phyloP scores from a whole-genome alignment of 768 basidiomycete species.

The Boletus rufocinnamomeus region DNA sequence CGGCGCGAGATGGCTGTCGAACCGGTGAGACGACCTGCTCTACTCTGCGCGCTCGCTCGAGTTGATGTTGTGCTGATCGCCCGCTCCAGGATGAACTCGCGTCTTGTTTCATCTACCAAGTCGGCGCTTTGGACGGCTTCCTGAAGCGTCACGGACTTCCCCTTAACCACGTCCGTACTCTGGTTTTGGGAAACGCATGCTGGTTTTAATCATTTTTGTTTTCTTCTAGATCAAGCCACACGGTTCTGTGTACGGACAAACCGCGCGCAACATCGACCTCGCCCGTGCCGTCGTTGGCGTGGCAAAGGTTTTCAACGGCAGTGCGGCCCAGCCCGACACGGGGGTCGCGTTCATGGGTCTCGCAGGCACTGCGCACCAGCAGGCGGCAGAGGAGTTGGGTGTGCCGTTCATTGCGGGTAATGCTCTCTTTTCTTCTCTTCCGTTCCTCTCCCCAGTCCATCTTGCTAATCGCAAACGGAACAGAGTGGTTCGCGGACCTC shows the following conservation, averaged over 20 bases:
- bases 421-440: neutral
- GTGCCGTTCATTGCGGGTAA: constrained; percentile 64
- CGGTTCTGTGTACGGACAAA: constrained; percentile 63
- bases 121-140: constrained; percentile 65
- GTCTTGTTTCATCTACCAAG: constrained; percentile 64
- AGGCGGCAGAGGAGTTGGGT: constrained; percentile 52
- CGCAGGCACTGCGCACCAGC: constrained; percentile 63
- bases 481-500: constrained; percentile 70
- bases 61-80: neutral
- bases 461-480: neutral
- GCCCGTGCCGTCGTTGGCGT: constrained; percentile 57
- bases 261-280: constrained; percentile 53
- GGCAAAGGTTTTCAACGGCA: constrained; percentile 47
- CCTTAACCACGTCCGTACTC: constrained; percentile 53
- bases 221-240: constrained; percentile 56
- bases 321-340: constrained; percentile 17
- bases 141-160: constrained; percentile 51
- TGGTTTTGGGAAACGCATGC: neutral
- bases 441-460: neutral
- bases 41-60: neutral
- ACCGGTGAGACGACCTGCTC: constrained; percentile 41
- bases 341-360: constrained; percentile 61
- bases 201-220: neutral
- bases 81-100: constrained; percentile 50
- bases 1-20: constrained; percentile 63